A percentile compares a stretch with the other conserved stretches of the same genome.
Evolutionary conservation across 2,329 filamentous ascomycete genomes (phyloP).

Genomic region (Ophiostoma perfectum): DNA sequence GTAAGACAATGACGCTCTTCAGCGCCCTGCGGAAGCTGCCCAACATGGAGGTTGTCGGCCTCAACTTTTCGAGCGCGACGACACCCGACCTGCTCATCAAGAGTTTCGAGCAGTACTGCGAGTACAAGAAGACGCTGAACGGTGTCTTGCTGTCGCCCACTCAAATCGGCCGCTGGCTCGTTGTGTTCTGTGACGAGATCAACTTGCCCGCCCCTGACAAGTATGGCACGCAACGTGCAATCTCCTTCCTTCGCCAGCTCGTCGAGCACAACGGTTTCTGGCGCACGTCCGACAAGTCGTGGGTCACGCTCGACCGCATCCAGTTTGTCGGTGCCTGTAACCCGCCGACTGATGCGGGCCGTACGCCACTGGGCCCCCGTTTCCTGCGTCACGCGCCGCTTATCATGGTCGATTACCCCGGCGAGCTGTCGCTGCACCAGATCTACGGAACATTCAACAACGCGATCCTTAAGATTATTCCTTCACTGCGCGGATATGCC

Average conservation of each 20-base stretch:
- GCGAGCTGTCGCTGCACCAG: slow-evolving; percentile 86
- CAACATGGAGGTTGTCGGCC: slow-evolving; percentile 97
- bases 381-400: slow-evolving; percentile 97
- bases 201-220: slow-evolving; percentile 96
- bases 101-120: slow-evolving; percentile 98
- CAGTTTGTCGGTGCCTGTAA: slow-evolving; percentile 99
- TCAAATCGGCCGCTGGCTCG: slow-evolving; percentile 95
- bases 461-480: slow-evolving; percentile 93
- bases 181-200: slow-evolving; percentile 99
- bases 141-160: slow-evolving; percentile 92
- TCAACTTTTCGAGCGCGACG: slow-evolving; percentile 98
- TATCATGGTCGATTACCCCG: slow-evolving; percentile 99
- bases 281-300: slow-evolving; percentile 94
- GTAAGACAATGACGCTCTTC: slow-evolving; percentile 99
- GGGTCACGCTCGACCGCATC: slow-evolving; percentile 95
- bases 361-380: slow-evolving; percentile 85
- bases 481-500: slow-evolving; percentile 87
- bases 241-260: slow-evolving; percentile 93
- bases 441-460: slow-evolving; percentile 99
- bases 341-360: slow-evolving; percentile 92
- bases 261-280: slow-evolving; percentile 99
- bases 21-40: slow-evolving; percentile 93
- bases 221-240: slow-evolving; percentile 94
- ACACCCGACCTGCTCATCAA: slow-evolving; percentile 97
- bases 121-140: slow-evolving; percentile 97